Evolutionary conservation across 371 early-diverging fungal genomes (phyloP).

Genomic region (Syncephalastrum contaminatum): DNA sequence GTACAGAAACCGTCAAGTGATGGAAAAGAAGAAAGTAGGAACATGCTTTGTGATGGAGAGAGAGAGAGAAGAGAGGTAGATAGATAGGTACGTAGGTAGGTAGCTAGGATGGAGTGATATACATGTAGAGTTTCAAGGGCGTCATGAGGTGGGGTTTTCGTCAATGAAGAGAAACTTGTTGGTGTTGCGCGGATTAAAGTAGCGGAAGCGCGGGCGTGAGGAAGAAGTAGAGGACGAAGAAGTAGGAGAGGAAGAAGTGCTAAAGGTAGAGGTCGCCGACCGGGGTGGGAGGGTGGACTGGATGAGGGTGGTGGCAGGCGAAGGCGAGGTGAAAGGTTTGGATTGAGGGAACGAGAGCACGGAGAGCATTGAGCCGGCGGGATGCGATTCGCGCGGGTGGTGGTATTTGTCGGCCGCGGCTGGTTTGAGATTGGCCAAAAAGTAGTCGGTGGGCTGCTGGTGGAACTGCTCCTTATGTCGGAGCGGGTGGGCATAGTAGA

Average conservation of each 20-base stretch:
- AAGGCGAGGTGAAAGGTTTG: background rate
- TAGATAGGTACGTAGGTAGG: too few species aligned
- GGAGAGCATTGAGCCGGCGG: conserved; percentile 21
- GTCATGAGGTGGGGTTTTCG: conserved; percentile 37
- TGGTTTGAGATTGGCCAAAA: conserved; percentile 20
- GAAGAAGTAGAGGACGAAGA: conserved; percentile 10
- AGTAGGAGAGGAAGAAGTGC: conserved; percentile 1
- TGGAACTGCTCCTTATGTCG: conserved; percentile 1
- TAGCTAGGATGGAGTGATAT: too few species aligned
- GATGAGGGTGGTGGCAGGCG: conserved; percentile 7
- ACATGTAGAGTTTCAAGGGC: background rate
- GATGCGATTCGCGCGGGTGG: conserved; percentile 8
- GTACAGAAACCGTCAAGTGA: too few species aligned
- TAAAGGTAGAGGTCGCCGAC: conserved; percentile 1
- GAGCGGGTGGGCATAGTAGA: conserved; percentile 7
- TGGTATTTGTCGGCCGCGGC: conserved; percentile 4
- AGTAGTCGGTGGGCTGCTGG: conserved; percentile 12
- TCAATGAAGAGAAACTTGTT: conserved; percentile 56
- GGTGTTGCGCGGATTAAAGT: conserved; percentile 53
- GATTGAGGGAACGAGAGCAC: conserved; percentile 14
- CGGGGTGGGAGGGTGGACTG: background rate
- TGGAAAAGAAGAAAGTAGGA: too few species aligned
- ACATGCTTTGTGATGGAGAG: too few species aligned
- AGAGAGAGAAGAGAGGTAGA: too few species aligned
- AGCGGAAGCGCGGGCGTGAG: conserved; percentile 44